A percentile compares a stretch with the other conserved stretches of the same genome.
Conservation (phyloP, 108 stramenopile species). For the Pseudonitzschia delicatissima region DNA sequence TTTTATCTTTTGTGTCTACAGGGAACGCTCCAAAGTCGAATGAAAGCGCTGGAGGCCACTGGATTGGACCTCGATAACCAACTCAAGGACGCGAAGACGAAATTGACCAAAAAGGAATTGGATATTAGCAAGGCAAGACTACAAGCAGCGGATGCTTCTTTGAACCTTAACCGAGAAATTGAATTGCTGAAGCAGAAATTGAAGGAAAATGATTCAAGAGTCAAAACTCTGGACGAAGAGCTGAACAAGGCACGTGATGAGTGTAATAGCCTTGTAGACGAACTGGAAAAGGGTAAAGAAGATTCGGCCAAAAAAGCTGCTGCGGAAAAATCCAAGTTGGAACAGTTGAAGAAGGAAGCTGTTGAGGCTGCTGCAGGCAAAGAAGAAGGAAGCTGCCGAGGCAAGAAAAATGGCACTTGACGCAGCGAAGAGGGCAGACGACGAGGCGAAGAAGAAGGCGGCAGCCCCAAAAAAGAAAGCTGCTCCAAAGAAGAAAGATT, state of each 20-base stretch:
- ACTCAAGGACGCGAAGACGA: constrained; percentile 11
- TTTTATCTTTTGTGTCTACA: neutral
- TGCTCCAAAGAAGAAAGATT: neutral
- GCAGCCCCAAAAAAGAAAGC: constrained; percentile 9
- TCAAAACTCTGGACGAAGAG: constrained; percentile 34
- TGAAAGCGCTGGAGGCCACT: constrained; percentile 13
- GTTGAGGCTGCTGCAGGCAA: neutral
- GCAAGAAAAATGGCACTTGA: neutral
- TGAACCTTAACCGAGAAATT: constrained; percentile 21
- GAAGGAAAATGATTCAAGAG: constrained; percentile 6
- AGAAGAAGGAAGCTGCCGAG: neutral
- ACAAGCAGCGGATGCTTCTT: constrained; percentile 10
- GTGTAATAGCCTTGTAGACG: neutral
- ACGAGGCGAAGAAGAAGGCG: neutral
- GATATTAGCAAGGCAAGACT: constrained; percentile 29
- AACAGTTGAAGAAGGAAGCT: neutral
- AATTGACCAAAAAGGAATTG: constrained; percentile 22
- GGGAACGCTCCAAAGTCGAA: neutral
- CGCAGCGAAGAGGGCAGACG: neutral
- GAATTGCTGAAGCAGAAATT: neutral
- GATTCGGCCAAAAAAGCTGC: constrained; percentile 27
- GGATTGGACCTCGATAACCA: constrained; percentile 6
- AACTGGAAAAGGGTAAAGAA: constrained; percentile 12
- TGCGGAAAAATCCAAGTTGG: neutral
- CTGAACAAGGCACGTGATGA: constrained; percentile 39